phyloP scores from a whole-genome alignment of 1,284 basidiomycete species.

The Meira miltonrushii region DNA sequence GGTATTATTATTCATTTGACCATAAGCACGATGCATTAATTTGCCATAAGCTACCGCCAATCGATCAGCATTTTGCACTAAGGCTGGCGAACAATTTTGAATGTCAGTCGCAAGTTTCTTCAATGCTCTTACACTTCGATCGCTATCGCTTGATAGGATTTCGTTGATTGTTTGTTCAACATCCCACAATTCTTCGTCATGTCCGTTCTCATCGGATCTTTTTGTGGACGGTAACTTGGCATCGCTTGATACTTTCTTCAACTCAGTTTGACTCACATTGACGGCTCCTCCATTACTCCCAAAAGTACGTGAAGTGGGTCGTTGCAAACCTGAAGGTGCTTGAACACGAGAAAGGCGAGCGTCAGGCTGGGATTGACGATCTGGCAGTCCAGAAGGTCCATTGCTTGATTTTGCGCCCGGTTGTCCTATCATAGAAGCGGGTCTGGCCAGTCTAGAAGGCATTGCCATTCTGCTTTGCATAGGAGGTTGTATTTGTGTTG shows the following conservation, averaged over 20 bases:
- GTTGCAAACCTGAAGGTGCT: too few relatives aligned
- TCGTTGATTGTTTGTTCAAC: conserved; percentile 41
- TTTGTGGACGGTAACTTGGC: conserved; percentile 6
- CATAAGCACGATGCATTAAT: conserved; percentile 31
- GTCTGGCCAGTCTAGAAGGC: conserved; percentile 24
- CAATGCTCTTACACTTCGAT: conserved; percentile 82
- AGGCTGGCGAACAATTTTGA: conserved; percentile 23
- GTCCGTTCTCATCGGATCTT: too few relatives aligned
- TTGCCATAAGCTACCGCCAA: conserved; percentile 54
- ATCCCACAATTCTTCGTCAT: conserved; percentile 20
- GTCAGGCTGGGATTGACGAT: too few relatives aligned
- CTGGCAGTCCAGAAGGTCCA: too few relatives aligned
- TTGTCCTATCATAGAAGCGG: conserved; percentile 15
- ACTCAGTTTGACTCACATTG: not conserved
- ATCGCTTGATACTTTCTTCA: conserved; percentile 10
- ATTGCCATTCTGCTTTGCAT: conserved; percentile 11
- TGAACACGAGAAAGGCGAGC: too few relatives aligned
- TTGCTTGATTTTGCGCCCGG: too few relatives aligned
- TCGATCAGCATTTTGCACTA: conserved; percentile 57
- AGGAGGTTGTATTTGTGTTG: not conserved
- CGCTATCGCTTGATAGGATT: conserved; percentile 75
- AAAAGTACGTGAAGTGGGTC: too few relatives aligned
- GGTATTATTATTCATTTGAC: not conserved
- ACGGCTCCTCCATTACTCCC: too few relatives aligned
- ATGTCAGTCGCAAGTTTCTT: conserved; percentile 62